These are phyloP conservation scores for Jatropha podagrica DNA, from an alignment of 441 rosid genomes.

Conservation along the genomic window DNA sequence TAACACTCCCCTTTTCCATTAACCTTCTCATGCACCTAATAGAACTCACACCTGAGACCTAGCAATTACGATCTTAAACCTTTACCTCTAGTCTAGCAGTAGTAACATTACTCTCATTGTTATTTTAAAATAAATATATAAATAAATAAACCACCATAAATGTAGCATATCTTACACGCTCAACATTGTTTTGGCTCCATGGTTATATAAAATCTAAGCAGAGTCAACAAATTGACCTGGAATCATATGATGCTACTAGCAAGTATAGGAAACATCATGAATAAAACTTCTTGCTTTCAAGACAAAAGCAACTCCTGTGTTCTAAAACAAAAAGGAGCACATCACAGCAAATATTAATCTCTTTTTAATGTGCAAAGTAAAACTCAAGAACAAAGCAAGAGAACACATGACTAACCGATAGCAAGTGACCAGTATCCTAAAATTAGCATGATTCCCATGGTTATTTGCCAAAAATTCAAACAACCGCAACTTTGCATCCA, in stretches of 20 bases:
- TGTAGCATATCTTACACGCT: too few relatives aligned
- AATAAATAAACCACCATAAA: too few relatives aligned
- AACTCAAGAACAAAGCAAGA: constrained; percentile 1
- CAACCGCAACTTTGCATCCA: not conserved
- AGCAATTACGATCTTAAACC: too few relatives aligned
- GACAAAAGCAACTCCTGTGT: not conserved
- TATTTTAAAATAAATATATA: too few relatives aligned
- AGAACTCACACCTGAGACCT: too few relatives aligned
- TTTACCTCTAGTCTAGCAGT: too few relatives aligned
- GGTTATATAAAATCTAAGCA: not conserved
- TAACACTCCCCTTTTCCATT: too few relatives aligned
- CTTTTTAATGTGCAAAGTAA: not conserved
- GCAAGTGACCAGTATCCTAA: not conserved
- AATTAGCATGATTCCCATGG: not conserved
- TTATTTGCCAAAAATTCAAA: not conserved
- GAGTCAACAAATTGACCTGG: constrained; percentile 2
- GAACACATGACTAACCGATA: not conserved
- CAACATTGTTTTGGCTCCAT: too few relatives aligned
- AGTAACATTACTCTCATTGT: too few relatives aligned
- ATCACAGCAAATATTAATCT: not conserved
- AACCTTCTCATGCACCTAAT: too few relatives aligned
- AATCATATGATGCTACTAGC: not conserved
- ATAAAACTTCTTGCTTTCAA: not conserved
- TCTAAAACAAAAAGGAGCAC: not conserved
- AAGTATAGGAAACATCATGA: not conserved